Evolutionary conservation across 2,329 filamentous ascomycete species (phyloP).

Genomic region (Paracamarosporium sp.): DNA sequence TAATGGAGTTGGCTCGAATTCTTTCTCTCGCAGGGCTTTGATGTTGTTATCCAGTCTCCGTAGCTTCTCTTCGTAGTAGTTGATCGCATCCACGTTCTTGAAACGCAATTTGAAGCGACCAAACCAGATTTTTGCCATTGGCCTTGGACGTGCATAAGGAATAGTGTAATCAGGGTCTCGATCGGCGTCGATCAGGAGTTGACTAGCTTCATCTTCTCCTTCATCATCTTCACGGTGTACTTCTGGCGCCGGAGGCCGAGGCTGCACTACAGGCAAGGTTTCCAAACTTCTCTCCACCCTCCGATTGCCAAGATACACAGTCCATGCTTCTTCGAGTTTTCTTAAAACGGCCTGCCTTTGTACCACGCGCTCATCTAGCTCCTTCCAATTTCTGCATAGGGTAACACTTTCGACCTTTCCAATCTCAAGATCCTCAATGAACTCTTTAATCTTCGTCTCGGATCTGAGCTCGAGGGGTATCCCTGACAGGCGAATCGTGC

Average conservation of each 20-base stretch:
- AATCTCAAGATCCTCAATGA: constrained; percentile 87
- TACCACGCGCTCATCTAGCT: constrained; percentile 76
- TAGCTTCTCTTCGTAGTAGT: constrained; percentile 90
- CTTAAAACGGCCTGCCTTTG: constrained; percentile 70
- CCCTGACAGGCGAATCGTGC: constrained; percentile 88
- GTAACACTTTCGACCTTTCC: constrained; percentile 89
- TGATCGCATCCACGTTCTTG: constrained; percentile 84
- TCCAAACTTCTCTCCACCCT: constrained; percentile 56
- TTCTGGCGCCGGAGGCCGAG: constrained; percentile 45
- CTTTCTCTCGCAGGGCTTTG: constrained; percentile 70
- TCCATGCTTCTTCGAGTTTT: constrained; percentile 84
- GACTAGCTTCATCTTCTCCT: constrained; percentile 63
- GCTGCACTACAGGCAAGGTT: constrained; percentile 59
- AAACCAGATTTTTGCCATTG: constrained; percentile 77
- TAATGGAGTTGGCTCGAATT: constrained; percentile 78
- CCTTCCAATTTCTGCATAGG: constrained; percentile 84
- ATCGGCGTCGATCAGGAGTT: constrained; percentile 62
- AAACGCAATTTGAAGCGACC: constrained; percentile 76
- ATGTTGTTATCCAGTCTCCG: constrained; percentile 80
- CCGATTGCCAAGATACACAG: constrained; percentile 71
- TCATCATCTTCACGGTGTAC: constrained; percentile 37
- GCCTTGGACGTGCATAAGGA: constrained; percentile 59
- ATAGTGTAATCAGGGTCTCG: constrained; percentile 47
- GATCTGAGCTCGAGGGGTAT: constrained; percentile 81
- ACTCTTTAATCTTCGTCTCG: constrained; percentile 81